A percentile compares a stretch with the other conserved stretches of the same genome.
phyloP scores from a whole-genome alignment of 495 filamentous ascomycete species.

The Pseudevernia furfuracea region DNA sequence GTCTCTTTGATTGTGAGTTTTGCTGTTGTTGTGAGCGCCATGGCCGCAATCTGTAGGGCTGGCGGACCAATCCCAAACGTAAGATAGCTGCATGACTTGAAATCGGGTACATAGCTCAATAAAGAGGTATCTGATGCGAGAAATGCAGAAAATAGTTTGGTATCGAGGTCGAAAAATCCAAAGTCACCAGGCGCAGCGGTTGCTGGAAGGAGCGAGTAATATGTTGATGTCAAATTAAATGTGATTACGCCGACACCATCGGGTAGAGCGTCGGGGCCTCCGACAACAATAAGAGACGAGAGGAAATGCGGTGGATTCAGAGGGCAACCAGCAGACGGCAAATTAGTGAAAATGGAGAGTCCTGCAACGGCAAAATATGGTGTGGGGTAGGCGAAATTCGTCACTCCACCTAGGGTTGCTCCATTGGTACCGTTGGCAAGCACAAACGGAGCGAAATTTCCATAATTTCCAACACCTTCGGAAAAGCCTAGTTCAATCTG shows the following conservation, averaged over 20 bases:
- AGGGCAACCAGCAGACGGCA: not conserved
- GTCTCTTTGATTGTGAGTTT: not conserved
- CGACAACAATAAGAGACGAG: too few species aligned
- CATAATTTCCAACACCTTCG: not conserved
- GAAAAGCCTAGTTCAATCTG: not conserved
- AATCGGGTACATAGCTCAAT: not conserved
- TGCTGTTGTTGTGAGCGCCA: constrained; percentile 1
- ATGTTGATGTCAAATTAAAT: not conserved
- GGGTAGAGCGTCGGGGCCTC: not conserved
- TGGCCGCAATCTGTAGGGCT: not conserved
- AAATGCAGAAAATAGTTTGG: not conserved
- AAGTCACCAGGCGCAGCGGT: not conserved
- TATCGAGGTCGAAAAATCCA: not conserved
- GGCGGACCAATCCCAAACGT: not conserved
- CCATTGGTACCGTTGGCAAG: not conserved
- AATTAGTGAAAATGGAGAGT: not conserved
- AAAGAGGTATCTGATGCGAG: not conserved
- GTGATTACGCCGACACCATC: not conserved
- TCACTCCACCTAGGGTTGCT: not conserved
- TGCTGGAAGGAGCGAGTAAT: not conserved
- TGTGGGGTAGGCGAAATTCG: not conserved
- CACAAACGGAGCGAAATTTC: not conserved
- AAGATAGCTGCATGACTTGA: not conserved
- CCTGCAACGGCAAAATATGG: constrained; percentile 1
- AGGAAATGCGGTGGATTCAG: not conserved